Conservation (phyloP, 176 grass and related monocot genomes). For the Ensete glaucum region DNA sequence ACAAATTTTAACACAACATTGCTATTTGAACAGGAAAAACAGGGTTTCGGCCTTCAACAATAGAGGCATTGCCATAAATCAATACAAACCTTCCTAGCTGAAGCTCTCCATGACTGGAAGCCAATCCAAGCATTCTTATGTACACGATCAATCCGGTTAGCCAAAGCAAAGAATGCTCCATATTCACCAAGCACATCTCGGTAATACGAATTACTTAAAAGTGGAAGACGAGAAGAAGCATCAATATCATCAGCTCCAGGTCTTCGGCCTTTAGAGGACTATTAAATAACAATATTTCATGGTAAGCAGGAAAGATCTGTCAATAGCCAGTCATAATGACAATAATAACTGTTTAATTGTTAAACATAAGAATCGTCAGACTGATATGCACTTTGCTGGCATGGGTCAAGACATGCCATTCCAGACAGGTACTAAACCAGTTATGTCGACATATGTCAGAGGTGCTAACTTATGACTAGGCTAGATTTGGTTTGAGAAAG, state of each 20-base stretch:
- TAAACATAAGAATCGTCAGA: not conserved
- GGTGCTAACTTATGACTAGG: too few species aligned
- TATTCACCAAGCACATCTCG: slow-evolving; percentile 88
- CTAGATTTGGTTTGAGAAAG: too few species aligned
- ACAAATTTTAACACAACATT: too few species aligned
- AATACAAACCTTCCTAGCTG: slow-evolving; percentile 59
- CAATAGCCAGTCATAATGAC: not conserved
- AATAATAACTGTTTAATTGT: not conserved
- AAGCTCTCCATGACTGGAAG: slow-evolving; percentile 88
- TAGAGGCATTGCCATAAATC: too few species aligned
- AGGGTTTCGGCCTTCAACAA: too few species aligned
- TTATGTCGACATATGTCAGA: too few species aligned
- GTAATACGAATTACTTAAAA: slow-evolving; percentile 76
- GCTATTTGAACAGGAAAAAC: too few species aligned
- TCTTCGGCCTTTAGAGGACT: slow-evolving; percentile 89
- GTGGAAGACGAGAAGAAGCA: slow-evolving; percentile 85
- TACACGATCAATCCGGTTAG: slow-evolving; percentile 74
- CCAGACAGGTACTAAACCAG: too few species aligned
- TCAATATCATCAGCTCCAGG: slow-evolving; percentile 91
- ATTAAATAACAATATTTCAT: not conserved
- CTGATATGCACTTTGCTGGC: too few species aligned
- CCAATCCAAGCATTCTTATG: slow-evolving; percentile 99
- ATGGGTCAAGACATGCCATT: too few species aligned
- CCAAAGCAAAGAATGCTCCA: slow-evolving; percentile 90
- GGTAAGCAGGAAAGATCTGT: not conserved